A percentile compares a stretch with the other conserved stretches of the same genome.
phyloP scores from a whole-genome alignment of 345 rosid genomes.

The Carallia brachiata region DNA sequence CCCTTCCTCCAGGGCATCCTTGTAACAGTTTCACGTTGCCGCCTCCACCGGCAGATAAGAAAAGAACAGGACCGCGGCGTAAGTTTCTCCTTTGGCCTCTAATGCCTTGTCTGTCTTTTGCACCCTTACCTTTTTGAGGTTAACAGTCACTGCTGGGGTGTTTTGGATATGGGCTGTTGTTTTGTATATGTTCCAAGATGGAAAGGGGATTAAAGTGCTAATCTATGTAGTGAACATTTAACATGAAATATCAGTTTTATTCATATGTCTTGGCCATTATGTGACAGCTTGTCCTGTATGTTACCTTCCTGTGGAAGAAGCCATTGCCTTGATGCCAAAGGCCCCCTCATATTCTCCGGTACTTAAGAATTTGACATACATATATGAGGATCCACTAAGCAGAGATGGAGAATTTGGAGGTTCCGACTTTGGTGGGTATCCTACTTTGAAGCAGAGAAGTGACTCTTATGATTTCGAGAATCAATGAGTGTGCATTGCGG shows the following conservation, averaged over 20 bases:
- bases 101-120: not conserved
- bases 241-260: not conserved
- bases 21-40: slow-evolving; percentile 83
- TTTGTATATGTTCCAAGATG: not conserved
- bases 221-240: not conserved
- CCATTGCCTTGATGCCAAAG: slow-evolving; percentile 80
- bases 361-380: slow-evolving; percentile 66
- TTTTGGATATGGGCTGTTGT: not conserved
- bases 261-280: slow-evolving; percentile 26
- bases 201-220: not conserved
- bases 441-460: slow-evolving; percentile 72
- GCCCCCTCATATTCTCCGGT: slow-evolving; percentile 80
- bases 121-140: not conserved
- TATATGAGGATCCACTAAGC: slow-evolving; percentile 59
- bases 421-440: slow-evolving; percentile 97
- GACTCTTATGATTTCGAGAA: slow-evolving; percentile 81
- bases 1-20: slow-evolving; percentile 94
- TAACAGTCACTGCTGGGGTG: not conserved
- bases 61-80: slow-evolving; percentile 97
- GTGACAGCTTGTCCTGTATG: slow-evolving; percentile 95
- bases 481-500: slow-evolving; percentile 90
- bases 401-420: slow-evolving; percentile 85
- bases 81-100: slow-evolving; percentile 30
- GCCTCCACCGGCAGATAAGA: slow-evolving; percentile 94
- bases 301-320: slow-evolving; percentile 95